A percentile compares a stretch with the other conserved stretches of the same genome.
Evolutionary conservation across 108 stramenopile species (phyloP).

Genomic region (Skeletonema potamos): DNA sequence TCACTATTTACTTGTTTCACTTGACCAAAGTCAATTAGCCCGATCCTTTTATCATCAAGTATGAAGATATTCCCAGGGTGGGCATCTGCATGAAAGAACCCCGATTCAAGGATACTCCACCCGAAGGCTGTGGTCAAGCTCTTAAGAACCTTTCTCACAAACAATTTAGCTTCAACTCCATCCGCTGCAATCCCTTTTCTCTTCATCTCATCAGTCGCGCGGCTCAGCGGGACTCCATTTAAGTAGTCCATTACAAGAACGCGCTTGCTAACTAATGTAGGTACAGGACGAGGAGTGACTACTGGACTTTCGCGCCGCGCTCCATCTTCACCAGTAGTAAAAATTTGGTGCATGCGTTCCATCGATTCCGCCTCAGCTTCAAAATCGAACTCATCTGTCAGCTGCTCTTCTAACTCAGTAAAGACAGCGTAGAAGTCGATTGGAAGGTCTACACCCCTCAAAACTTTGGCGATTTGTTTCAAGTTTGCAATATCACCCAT

Average conservation of each 20-base stretch:
- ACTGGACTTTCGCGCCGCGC: conserved; percentile 61
- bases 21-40: conserved; percentile 95
- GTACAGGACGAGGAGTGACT: conserved; percentile 83
- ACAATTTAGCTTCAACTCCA: conserved; percentile 86
- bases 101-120: conserved; percentile 85
- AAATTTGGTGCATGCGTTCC: conserved; percentile 80
- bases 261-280: conserved; percentile 75
- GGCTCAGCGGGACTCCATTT: conserved; percentile 82
- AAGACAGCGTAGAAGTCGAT: conserved; percentile 96
- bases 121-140: conserved; percentile 89
- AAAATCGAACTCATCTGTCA: conserved; percentile 95
- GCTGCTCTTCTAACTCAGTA: conserved; percentile 79
- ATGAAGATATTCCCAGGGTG: conserved; percentile 92
- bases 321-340: conserved; percentile 56
- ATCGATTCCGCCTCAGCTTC: conserved; percentile 92
- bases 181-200: conserved; percentile 82
- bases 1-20: conserved; percentile 88
- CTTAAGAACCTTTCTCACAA: conserved; percentile 76
- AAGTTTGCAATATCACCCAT: conserved; percentile 91
- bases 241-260: conserved; percentile 95
- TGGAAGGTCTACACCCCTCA: conserved; percentile 69
- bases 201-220: conserved; percentile 36
- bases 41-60: conserved; percentile 85
- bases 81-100: conserved; percentile 91
- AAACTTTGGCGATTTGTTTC: conserved; percentile 79